Evolutionary conservation across 2,329 filamentous ascomycete species (phyloP), one percentile per base, ranked within the genome.

Genomic region (Ophiocordyceps camponoti-leonardi): DNA sequence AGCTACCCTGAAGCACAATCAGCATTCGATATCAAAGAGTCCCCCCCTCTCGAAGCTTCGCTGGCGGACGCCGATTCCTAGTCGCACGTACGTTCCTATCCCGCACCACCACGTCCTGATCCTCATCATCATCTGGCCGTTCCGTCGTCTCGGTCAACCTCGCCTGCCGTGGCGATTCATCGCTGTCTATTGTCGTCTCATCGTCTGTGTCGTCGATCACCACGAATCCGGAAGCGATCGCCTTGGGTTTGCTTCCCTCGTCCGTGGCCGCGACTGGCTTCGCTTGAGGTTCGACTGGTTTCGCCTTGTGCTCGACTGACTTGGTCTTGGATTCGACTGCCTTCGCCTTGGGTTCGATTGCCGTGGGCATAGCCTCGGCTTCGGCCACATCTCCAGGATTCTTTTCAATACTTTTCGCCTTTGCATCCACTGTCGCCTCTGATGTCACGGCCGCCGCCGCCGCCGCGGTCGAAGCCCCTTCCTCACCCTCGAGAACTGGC

Each of bases 41-140:
- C 18, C 58, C 61, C 18, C 58, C 61, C 20, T 63, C 60, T 31
- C 59, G 53, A 46, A 63, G 58, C 42, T 65, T 65, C 10, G 60
- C 58, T 2, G 62, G 60, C 42, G 51, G 54, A 19, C 62, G 57
- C 37, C 62, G 56, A 23, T 54, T 58, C 45, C 62, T 55, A 22
- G 49, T 48, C 18, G 52, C 53, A 40, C 60, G 52, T 30, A 57
- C 54, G 41, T 50, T 49, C 22, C 53, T 50, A 42, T 53, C 51
- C 44, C 55, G 53, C 14, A 61, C 47, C 19, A 61, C 47, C 28
- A 59, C 55, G 30, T 62, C 59, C 44, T 58, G 51, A 31, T 61
- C 55, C 6, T 57, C 59, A 11, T 60, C 56, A 6, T 53, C 56
- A 6, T 53, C 49, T 7, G 56, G n/a, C n/a, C 20, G 35, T 39